These are phyloP conservation scores for Trichoderma sp. DNA, from an alignment of 2,329 filamentous ascomycete species.

Conservation along the genomic window DNA sequence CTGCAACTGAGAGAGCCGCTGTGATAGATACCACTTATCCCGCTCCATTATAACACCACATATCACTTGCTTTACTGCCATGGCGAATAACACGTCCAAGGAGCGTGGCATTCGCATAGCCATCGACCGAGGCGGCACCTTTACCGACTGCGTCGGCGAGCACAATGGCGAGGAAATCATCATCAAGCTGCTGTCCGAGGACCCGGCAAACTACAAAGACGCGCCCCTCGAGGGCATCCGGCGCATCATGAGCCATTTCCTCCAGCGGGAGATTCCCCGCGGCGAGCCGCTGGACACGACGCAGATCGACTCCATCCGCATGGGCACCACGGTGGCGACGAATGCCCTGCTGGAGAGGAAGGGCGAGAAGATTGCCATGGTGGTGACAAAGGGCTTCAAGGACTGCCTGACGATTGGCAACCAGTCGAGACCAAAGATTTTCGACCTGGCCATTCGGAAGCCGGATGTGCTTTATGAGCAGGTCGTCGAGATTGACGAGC, in stretches of 20 bases:
- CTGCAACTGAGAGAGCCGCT: not conserved
- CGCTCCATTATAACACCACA: not conserved
- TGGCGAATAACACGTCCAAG: slow-evolving; percentile 40
- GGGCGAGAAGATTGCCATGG: slow-evolving; percentile 82
- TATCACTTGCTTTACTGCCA: slow-evolving; percentile 28
- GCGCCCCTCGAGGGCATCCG: slow-evolving; percentile 90
- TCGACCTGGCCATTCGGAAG: slow-evolving; percentile 83
- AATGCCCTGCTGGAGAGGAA: slow-evolving; percentile 90
- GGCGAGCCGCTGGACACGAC: slow-evolving; percentile 79
- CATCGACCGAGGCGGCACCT: slow-evolving; percentile 82
- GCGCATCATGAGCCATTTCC: slow-evolving; percentile 78
- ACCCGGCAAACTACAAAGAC: slow-evolving; percentile 87
- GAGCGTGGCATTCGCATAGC: slow-evolving; percentile 70
- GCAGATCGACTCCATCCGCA: slow-evolving; percentile 85
- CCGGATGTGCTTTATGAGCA: slow-evolving; percentile 83
- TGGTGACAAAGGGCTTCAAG: slow-evolving; percentile 84
- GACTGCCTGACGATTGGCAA: slow-evolving; percentile 90
- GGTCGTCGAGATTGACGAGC: slow-evolving; percentile 87
- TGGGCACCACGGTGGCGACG: slow-evolving; percentile 94
- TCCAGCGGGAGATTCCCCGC: slow-evolving; percentile 72
- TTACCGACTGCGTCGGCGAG: slow-evolving; percentile 90
- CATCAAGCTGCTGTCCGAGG: slow-evolving; percentile 87
- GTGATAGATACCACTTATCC: not conserved
- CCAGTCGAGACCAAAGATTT: slow-evolving; percentile 85
- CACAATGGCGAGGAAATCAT: slow-evolving; percentile 76